Percentiles rank a stretch among this genome's conserved stretches.
phyloP scores from a whole-genome alignment of 139 green algal species.

The Raphidocelis subcapitata region DNA sequence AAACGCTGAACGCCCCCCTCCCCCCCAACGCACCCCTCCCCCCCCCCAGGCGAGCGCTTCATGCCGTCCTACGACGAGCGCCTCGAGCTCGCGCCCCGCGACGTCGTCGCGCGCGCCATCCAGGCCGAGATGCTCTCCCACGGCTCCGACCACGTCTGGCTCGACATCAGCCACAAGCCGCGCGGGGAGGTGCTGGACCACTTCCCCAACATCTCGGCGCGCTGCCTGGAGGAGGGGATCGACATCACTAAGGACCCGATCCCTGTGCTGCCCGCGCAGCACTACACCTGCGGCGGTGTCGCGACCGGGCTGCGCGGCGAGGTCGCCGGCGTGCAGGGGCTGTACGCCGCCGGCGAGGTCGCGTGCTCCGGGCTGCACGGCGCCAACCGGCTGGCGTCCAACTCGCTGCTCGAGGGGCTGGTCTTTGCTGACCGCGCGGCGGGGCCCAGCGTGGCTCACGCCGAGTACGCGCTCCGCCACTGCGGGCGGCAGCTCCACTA shows the following conservation, averaged over 20 bases:
- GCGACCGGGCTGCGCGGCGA: slow-evolving; percentile 83
- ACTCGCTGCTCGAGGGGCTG: slow-evolving; percentile 95
- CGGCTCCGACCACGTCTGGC: slow-evolving; percentile 78
- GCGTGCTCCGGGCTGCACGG: slow-evolving; percentile 93
- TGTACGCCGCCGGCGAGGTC: slow-evolving; percentile 95
- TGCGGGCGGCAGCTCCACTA: slow-evolving; percentile 51
- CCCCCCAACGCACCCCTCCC: not conserved
- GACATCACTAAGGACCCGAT: slow-evolving; percentile 94
- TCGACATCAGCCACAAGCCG: slow-evolving; percentile 92
- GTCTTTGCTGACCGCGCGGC: slow-evolving; percentile 92
- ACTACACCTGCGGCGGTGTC: slow-evolving; percentile 99
- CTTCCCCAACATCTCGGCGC: slow-evolving; percentile 92
- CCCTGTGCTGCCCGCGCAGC: slow-evolving; percentile 92
- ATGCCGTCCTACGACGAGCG: slow-evolving; percentile 91
- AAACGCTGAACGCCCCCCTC: no score
- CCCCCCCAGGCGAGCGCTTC: slow-evolving; percentile 76
- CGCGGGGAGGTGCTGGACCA: slow-evolving; percentile 71
- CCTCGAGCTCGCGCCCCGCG: slow-evolving; percentile 92
- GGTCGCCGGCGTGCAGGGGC: slow-evolving; percentile 79
- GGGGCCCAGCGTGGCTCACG: slow-evolving; percentile 72
- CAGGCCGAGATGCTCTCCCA: slow-evolving; percentile 79
- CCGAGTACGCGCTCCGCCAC: slow-evolving; percentile 50
- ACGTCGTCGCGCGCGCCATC: slow-evolving; percentile 93
- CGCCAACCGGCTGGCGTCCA: slow-evolving; percentile 95
- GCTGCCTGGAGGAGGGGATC: slow-evolving; percentile 76